Percentiles rank a stretch among this genome's conserved stretches.
These are phyloP conservation scores for Arthrobotrys pseudoclavata DNA, from an alignment of 2,329 filamentous ascomycete genomes.

Conservation along the genomic window DNA sequence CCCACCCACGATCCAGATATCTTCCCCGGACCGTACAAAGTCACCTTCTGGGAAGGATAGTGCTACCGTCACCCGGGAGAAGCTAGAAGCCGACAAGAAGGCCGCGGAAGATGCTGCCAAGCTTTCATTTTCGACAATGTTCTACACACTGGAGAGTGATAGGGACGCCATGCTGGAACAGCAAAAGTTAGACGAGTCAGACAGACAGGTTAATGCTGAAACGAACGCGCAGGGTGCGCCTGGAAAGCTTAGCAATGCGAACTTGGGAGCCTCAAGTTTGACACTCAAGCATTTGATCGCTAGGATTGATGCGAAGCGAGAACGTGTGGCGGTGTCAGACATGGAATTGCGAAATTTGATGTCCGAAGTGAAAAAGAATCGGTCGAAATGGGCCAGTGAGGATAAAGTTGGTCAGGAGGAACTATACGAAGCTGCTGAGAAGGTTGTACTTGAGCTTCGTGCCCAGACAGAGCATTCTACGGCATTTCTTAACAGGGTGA, in stretches of 20 bases:
- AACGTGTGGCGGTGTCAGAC: conserved; percentile 90
- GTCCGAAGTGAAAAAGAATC: conserved; percentile 96
- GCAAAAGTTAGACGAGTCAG: conserved; percentile 94
- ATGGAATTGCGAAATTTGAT: conserved; percentile 91
- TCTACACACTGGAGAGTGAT: conserved; percentile 96
- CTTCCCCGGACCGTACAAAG: conserved; percentile 74
- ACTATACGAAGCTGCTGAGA: conserved; percentile 95
- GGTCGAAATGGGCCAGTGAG: conserved; percentile 98
- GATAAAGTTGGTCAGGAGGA: conserved; percentile 98
- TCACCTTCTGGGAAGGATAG: conserved; percentile 72
- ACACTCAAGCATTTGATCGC: conserved; percentile 98
- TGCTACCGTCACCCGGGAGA: conserved; percentile 79
- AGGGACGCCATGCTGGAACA: conserved; percentile 97
- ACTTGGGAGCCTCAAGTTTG: conserved; percentile 93
- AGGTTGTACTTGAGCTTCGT: conserved; percentile 96
- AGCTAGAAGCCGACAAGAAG: conserved; percentile 90
- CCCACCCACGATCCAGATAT: conserved; percentile 76
- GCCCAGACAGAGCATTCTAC: conserved; percentile 97
- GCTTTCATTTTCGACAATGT: conserved; percentile 90
- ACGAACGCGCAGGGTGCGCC: conserved; percentile 68
- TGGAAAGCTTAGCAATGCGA: conserved; percentile 90
- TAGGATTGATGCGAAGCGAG: conserved; percentile 91
- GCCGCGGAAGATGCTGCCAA: conserved; percentile 91
- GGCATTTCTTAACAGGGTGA: conserved; percentile 93
- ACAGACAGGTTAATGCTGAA: conserved; percentile 95